Evolutionary conservation across 345 rosid genomes (phyloP), one percentile per base, ranked within the genome.

Genomic region (Salix caprea): DNA sequence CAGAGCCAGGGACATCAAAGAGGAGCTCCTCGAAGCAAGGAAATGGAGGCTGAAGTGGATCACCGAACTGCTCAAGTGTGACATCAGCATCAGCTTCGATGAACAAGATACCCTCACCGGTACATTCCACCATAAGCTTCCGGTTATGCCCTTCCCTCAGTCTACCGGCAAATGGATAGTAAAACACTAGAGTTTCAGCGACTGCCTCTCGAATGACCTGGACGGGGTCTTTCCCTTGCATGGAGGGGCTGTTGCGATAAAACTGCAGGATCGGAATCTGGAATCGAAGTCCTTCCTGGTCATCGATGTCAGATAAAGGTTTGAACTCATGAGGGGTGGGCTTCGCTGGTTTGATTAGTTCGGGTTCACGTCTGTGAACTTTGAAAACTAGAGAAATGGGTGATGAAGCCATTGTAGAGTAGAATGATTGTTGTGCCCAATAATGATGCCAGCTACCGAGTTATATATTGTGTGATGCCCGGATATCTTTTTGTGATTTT

Each of bases 261-360:
- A 76, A 6, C 7, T 28, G 73, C 4, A 76, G 2, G 19, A 26
- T 1, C 0, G 61, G 68, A 42, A 58, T 13, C 1, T 76, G 66
- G 7, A 26, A 19, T 7, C 68, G 66, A 3, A 76, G 12, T 0
- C 73, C 21, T 6, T 76, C 73, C 28, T 69, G 68, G 23, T 76
- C 78, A 26, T 76, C 61, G 10, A 69, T 40, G 26, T 76, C 76
- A 3, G 82, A 80, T 2, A 80, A 26, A 6, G 30, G 67, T 23
- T 75, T 80, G 66, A 75, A 64, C 37, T 75, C 82, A 18, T 65
- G 71, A 11, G 82, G 82, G 61, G 82, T 75, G 5, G 79, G 79
- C 50, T 40, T 70, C 1, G 79, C 69, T 2, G 82, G 82, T 16
- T 72, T 26, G 58, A 80, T 71, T 1, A 80, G 79, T 21, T 70